Conservation (phyloP, 2,329 filamentous ascomycete genomes). For the Chrysosporium queenslandicum region DNA sequence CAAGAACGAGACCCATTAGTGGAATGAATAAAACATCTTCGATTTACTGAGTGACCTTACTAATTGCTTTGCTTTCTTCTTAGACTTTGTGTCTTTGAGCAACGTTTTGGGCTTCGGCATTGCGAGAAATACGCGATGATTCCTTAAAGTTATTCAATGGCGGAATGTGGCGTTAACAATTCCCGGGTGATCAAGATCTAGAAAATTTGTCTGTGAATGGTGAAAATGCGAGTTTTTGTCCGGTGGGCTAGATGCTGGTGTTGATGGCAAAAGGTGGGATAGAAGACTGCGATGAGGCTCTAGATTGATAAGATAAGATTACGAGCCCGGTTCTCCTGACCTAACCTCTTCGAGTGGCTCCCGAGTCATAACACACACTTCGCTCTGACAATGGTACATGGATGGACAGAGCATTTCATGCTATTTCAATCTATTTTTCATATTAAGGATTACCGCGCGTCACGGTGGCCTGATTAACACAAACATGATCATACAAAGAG, state of each 20-base stretch:
- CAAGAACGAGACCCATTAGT: neutral
- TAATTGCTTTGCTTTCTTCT: conserved; percentile 35
- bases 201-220: neutral
- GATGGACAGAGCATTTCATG: too few species aligned
- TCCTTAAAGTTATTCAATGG: neutral
- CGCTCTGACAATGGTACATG: too few species aligned
- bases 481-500: neutral
- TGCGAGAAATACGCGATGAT: too few species aligned
- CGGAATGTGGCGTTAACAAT: neutral
- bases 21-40: too few species aligned
- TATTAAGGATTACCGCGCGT: too few species aligned
- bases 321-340: too few species aligned
- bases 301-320: conserved; percentile 13
- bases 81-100: conserved; percentile 35
- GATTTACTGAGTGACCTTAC: conserved; percentile 22
- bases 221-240: neutral
- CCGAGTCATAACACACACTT: too few species aligned
- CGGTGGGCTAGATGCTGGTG: neutral
- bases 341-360: too few species aligned
- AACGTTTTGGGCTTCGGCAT: conserved; percentile 36
- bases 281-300: neutral
- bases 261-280: conserved; percentile 1
- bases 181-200: neutral
- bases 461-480: too few species aligned
- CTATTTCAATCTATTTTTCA: too few species aligned